phyloP scores from a whole-genome alignment of 1,139 yeast species.

The Yamadazyma pseudoaaseri region DNA sequence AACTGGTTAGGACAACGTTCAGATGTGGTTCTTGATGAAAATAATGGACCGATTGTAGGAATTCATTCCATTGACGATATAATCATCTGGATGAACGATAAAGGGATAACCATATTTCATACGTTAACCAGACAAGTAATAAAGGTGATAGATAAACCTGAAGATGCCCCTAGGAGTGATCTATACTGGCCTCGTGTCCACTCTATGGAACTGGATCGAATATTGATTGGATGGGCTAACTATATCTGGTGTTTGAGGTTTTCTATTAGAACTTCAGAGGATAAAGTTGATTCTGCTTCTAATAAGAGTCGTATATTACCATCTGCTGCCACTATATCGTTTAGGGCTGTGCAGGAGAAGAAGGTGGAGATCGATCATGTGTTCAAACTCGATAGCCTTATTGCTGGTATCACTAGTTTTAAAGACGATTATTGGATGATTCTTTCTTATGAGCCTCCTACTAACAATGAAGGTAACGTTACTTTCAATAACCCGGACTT shows the following conservation, averaged over 20 bases:
- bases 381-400: conserved; percentile 54
- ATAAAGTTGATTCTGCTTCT: conserved; percentile 18
- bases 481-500: conserved; percentile 59
- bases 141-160: conserved; percentile 55
- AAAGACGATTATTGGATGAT: conserved; percentile 65
- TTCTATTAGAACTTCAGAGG: conserved; percentile 22
- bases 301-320: conserved; percentile 43
- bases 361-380: conserved; percentile 58
- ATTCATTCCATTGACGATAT: conserved; percentile 60
- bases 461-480: conserved; percentile 27
- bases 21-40: conserved; percentile 62
- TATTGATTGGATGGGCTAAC: conserved; percentile 82
- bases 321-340: conserved; percentile 66
- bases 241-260: conserved; percentile 73
- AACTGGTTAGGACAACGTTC: conserved; percentile 85
- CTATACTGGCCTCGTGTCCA: conserved; percentile 80
- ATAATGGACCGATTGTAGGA: conserved; percentile 72
- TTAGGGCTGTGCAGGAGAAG: conserved; percentile 55
- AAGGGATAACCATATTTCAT: conserved; percentile 67
- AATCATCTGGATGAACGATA: conserved; percentile 82
- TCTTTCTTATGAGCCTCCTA: conserved; percentile 53
- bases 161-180: conserved; percentile 68
- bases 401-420: conserved; percentile 78
- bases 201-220: conserved; percentile 64
- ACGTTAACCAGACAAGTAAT: conserved; percentile 45